Base-by-base conservation (phyloP, 768 basidiomycete genomes). In the Tulasnella sp. region DNA sequence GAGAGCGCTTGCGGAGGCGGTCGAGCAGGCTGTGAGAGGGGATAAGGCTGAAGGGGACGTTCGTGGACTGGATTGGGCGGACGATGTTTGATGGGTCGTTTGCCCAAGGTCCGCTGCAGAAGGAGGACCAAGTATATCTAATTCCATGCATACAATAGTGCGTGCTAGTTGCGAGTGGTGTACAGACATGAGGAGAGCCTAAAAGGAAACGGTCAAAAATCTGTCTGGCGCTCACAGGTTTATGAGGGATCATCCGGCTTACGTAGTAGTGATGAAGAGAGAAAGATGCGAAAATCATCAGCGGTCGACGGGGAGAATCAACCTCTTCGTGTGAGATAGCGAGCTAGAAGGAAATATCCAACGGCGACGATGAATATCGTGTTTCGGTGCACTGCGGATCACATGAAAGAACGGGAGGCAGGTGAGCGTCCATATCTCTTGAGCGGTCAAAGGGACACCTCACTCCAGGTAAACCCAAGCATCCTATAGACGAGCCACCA, bases 1-100 rank as follows among this genome's bases (percentile, higher is more conserved):
- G 71, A 36, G 63, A 72, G 35, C 26, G 19, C 59, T 72, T 14
- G 71, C 71, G 16, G 71, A 72, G 35, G 71, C 62, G 8, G 42
- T 72, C 11, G 71, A 72, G 26, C 52, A 72, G 26, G 71, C 37
- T 26, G 71, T 72, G 26, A 62, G 63, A 65, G 71, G 71, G 14
- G 62, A 65, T 14, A 37, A 72, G 35, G 40, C 34, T 34, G 69
- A 34, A 34, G 52, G 52, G 52, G 44, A 42, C 26, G 36, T 36
- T 69, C 35, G 29, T 4, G 71, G 71, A 4, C n/a, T 72, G 36
- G 63, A 62, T 62, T 72, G 71, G 71, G 69, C n/a, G 16, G 67
- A 69, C 16, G 44, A 70, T 22, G 36, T 37, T 32, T 67, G 66
- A 65, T 12, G 8, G 39, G 4, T 8, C 11, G 8, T 6, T 59